phyloP scores from a whole-genome alignment of 1,139 yeast species.

The Candida pseudocylindracea region DNA sequence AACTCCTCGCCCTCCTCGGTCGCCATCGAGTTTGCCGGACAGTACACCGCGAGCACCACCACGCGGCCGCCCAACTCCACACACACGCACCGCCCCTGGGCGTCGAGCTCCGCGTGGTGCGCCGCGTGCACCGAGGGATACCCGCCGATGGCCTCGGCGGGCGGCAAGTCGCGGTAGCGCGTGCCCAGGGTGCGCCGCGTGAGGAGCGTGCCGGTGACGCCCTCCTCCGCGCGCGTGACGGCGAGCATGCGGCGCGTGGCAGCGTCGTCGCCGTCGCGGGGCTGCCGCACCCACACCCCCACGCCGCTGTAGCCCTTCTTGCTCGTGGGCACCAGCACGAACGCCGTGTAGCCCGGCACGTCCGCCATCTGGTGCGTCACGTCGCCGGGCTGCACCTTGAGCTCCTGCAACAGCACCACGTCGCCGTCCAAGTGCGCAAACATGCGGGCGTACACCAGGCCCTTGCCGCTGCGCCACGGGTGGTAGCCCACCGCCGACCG shows the following conservation, averaged over 20 bases:
- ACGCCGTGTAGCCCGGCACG: conserved; percentile 35
- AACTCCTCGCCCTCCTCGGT: conserved; percentile 51
- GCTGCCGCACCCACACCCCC: conserved; percentile 51
- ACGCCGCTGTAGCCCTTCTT: conserved; percentile 87
- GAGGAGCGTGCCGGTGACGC: conserved; percentile 39
- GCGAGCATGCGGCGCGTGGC: conserved; percentile 14
- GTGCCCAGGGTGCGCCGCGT: conserved; percentile 9
- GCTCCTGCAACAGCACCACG: conserved; percentile 64
- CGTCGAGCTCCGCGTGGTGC: conserved; percentile 30
- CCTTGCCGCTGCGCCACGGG: conserved; percentile 42
- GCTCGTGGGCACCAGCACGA: conserved; percentile 39
- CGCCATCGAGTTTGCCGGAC: conserved; percentile 73
- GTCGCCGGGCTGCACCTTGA: conserved; percentile 33
- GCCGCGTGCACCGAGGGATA: conserved; percentile 26
- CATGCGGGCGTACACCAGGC: conserved; percentile 13
- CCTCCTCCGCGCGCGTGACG: conserved; percentile 70
- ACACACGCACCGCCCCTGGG: conserved; percentile 68
- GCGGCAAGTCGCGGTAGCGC: conserved; percentile 7
- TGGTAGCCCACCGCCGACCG: conserved; percentile 60
- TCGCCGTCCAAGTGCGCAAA: conserved; percentile 46
- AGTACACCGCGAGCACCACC: conserved; percentile 58
- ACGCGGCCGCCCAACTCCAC: conserved; percentile 44
- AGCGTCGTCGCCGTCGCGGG: conserved; percentile 15
- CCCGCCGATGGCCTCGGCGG: conserved; percentile 39
- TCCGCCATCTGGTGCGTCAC: conserved; percentile 22